Base-by-base conservation (phyloP, 179 eudicot species). In the Spergularia azorica region DNA sequence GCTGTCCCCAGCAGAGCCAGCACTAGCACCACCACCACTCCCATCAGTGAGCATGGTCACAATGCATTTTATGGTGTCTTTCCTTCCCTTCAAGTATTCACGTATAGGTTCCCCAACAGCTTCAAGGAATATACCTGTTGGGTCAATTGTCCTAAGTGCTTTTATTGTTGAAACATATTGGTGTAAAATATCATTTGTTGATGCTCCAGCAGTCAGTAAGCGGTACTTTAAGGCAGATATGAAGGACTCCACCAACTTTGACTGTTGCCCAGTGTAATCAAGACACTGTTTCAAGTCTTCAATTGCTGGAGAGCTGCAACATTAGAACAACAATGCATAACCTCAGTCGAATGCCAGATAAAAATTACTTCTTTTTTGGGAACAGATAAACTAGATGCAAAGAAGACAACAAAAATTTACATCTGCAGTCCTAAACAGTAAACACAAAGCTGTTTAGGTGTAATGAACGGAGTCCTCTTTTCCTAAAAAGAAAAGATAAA, bases 11-110 rank as follows among this genome's bases (percentile, higher is more conserved):
- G 88, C 80, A 79, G 84, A 79, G 75, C 96, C 92, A 59, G 94
- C 89, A 83, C 73, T 88, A 43, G 88, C 80, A 80, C 85, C 91
- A 58, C 94, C 96, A 84, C 95, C 92, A 75, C 89, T 87, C 18
- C 99, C 98, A 86, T 95, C 99, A 82, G 99, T 95, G 76, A 95
- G 94, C 98, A 95, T 93, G 65, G 98, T 95, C 67, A 95, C 98
- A 38, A 95, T 90, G 84, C 98, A 95, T 84, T 95, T 95, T 67
- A 95, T 89, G 62, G 99, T 95, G 84, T 95, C 99, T 79, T 95
- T 95, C 81, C 99, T 90, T 59, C 99, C 98, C 81, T 84, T 95
- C 60, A 95, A 76, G 79, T 95, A 95, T 78, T 95, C 99, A 79
- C 97, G 89, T 80, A 93, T 93, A 65, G 99, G 99, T 81, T 93